Conservation (phyloP, 2,329 filamentous ascomycete genomes). For the Penicillium sp. region DNA sequence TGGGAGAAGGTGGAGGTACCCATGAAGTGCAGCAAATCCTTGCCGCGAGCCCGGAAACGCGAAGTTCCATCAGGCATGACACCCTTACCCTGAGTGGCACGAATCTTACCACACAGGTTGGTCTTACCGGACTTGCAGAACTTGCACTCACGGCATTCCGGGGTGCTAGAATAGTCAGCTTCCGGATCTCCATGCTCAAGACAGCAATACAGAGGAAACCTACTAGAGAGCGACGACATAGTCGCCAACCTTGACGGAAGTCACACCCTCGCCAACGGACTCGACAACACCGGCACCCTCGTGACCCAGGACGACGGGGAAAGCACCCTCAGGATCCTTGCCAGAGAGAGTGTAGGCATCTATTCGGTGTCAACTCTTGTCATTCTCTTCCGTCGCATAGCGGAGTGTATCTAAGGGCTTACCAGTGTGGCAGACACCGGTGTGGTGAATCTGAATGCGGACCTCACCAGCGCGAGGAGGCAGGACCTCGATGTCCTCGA, state of each 20-base stretch:
- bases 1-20: conserved; percentile 98
- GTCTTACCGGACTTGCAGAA: conserved; percentile 99
- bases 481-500: conserved; percentile 91
- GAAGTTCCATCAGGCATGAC: conserved; percentile 97
- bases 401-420: conserved; percentile 28
- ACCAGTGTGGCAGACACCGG: conserved; percentile 98
- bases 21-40: conserved; percentile 98
- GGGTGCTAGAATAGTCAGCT: conserved; percentile 63
- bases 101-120: conserved; percentile 98
- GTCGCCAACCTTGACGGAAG: conserved; percentile 89
- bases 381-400: not conserved
- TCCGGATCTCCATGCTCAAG: not conserved
- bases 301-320: conserved; percentile 85
- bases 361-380: conserved; percentile 31
- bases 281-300: conserved; percentile 91
- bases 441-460: conserved; percentile 95
- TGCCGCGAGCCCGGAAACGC: conserved; percentile 91
- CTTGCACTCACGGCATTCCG: conserved; percentile 97
- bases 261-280: conserved; percentile 92
- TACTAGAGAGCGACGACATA: conserved; percentile 88
- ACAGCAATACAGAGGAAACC: conserved; percentile 27
- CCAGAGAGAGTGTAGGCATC: conserved; percentile 94
- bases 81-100: conserved; percentile 91
- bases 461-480: conserved; percentile 92
- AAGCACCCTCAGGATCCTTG: conserved; percentile 94